A percentile compares a stretch with the other conserved stretches of the same genome.
These are phyloP conservation scores for Populus deltoides DNA, from an alignment of 345 rosid genomes.

Conservation along the genomic window DNA sequence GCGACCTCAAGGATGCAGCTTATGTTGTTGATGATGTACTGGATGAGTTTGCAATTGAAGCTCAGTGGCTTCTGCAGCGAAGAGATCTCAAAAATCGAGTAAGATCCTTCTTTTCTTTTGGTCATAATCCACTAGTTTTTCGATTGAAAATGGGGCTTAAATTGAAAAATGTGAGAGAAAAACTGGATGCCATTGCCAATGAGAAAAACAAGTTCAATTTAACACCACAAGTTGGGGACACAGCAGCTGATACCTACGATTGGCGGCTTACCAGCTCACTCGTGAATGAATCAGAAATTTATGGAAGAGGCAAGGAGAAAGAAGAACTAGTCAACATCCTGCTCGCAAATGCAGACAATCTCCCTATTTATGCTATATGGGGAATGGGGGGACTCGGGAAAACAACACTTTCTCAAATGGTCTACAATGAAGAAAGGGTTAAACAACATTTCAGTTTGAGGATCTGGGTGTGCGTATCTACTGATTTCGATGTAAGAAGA, in stretches of 20 bases:
- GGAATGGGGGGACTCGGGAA: not conserved
- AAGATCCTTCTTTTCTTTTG: not conserved
- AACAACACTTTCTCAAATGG: not conserved
- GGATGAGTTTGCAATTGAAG: not conserved
- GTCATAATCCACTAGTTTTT: not conserved
- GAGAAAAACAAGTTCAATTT: not conserved
- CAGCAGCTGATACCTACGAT: not conserved
- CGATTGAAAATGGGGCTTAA: not conserved
- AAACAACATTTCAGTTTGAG: not conserved
- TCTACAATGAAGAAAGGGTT: conserved; percentile 1
- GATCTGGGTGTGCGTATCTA: conserved; percentile 9
- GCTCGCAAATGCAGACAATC: not conserved
- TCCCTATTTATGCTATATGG: not conserved
- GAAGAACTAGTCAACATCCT: not conserved
- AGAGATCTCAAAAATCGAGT: not conserved
- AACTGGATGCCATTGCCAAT: conserved; percentile 4
- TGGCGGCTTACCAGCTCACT: not conserved
- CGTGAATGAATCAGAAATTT: not conserved
- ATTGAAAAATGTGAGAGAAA: not conserved
- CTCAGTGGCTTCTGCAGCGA: not conserved
- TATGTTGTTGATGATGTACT: conserved; percentile 10
- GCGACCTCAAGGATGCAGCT: not conserved
- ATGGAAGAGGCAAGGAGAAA: not conserved
- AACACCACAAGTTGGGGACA: no score
- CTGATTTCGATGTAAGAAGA: not conserved